Percentiles rank a stretch among this genome's conserved stretches.
phyloP scores from a whole-genome alignment of 768 basidiomycete genomes.

The Pleurotus pulmonarius region DNA sequence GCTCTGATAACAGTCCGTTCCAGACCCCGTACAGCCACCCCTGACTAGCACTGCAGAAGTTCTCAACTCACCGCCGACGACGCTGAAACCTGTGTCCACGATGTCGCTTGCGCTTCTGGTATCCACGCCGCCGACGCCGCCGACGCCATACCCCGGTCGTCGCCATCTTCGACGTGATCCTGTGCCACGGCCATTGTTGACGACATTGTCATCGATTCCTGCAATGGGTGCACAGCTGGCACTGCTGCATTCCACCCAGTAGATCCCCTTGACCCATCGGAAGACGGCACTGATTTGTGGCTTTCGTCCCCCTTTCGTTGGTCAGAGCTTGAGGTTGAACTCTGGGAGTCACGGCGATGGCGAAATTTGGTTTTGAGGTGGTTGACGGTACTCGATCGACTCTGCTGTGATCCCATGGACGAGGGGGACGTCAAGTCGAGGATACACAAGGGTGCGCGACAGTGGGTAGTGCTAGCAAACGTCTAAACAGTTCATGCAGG shows the following conservation, averaged over 20 bases:
- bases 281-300: not conserved
- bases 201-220: constrained; percentile 1
- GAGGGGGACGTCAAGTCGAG: not conserved
- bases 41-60: not conserved
- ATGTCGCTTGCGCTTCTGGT: not conserved
- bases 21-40: constrained; percentile 6
- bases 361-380: not conserved
- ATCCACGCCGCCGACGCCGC: not conserved
- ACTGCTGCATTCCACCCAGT: not conserved
- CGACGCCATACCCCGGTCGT: not conserved
- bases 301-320: not conserved
- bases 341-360: not conserved
- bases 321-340: not conserved
- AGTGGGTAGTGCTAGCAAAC: no score
- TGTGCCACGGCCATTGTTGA: constrained; percentile 2
- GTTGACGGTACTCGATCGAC: not conserved
- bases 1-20: constrained; percentile 7
- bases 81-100: constrained; percentile 3
- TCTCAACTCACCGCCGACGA: not conserved
- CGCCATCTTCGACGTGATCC: constrained; percentile 1
- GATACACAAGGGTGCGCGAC: no score
- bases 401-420: constrained; percentile 3
- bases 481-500: no score
- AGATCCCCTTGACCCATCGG: not conserved
- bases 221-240: not conserved